These are phyloP conservation scores for Ascochyta viciae-villosae DNA, from an alignment of 2,329 filamentous ascomycete genomes.

Conservation along the genomic window DNA sequence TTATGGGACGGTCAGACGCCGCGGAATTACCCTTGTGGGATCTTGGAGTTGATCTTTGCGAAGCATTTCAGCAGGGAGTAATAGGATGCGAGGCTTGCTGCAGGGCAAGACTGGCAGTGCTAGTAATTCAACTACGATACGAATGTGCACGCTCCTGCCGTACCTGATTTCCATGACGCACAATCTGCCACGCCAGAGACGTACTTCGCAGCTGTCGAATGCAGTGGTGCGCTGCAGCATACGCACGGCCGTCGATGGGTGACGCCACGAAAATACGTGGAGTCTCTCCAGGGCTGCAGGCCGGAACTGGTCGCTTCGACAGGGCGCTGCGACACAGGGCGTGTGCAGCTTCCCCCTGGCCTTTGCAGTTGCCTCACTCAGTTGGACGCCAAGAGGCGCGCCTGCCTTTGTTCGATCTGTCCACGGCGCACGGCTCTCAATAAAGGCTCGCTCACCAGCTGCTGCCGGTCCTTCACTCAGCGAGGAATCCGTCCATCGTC, in stretches of 20 bases:
- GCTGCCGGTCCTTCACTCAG: slow-evolving; percentile 2
- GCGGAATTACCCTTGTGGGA: slow-evolving; percentile 7
- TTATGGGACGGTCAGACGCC: slow-evolving; percentile 10
- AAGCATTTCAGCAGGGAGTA: slow-evolving; percentile 31
- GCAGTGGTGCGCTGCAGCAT: background rate
- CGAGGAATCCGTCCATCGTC: background rate
- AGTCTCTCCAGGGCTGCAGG: background rate
- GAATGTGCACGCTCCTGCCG: background rate
- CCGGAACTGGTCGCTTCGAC: slow-evolving; percentile 5
- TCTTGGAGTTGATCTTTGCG: slow-evolving; percentile 19
- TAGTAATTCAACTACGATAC: slow-evolving; percentile 17
- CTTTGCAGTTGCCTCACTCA: slow-evolving; percentile 16
- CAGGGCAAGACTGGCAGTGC: slow-evolving; percentile 1
- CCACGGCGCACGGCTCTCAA: slow-evolving; percentile 8
- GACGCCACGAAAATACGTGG: slow-evolving; percentile 7
- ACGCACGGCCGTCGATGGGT: background rate
- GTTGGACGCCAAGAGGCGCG: slow-evolving; percentile 8
- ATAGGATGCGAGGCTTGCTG: slow-evolving; percentile 10
- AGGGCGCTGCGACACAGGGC: slow-evolving; percentile 1
- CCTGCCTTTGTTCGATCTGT: slow-evolving; percentile 18
- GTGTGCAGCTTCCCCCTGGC: slow-evolving; percentile 1
- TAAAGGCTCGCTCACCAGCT: slow-evolving; percentile 6
- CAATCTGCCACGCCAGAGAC: background rate
- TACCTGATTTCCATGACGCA: background rate
- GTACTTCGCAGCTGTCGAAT: background rate